Evolutionary conservation across 1,139 yeast species (phyloP).

Genomic region (Keqinozyma sinolaborantium): DNA sequence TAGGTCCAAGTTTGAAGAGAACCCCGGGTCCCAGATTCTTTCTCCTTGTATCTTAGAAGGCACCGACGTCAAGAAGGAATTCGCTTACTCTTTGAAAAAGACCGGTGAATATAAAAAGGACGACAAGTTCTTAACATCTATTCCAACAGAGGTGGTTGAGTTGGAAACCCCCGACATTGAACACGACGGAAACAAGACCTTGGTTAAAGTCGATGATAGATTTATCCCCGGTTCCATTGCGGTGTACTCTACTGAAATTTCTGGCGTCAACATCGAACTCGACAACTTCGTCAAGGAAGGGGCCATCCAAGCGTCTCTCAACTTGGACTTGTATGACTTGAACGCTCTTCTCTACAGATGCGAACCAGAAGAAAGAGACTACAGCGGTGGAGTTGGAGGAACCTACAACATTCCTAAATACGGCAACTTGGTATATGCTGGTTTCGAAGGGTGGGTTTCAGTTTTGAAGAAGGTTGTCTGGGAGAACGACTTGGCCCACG

Average conservation of each 20-base stretch:
- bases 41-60: conserved; percentile 66
- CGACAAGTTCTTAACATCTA: conserved; percentile 46
- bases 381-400: conserved; percentile 68
- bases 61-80: conserved; percentile 56
- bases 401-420: conserved; percentile 68
- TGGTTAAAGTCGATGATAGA: conserved; percentile 44
- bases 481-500: conserved; percentile 77
- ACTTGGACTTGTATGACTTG: conserved; percentile 63
- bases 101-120: conserved; percentile 47
- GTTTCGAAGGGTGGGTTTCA: conserved; percentile 89
- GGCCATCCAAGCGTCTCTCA: conserved; percentile 67
- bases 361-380: conserved; percentile 85
- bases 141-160: conserved; percentile 61
- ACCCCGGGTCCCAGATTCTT: conserved; percentile 47
- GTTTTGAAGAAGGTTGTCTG: conserved; percentile 61
- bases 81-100: conserved; percentile 55
- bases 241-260: conserved; percentile 70
- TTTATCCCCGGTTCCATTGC: conserved; percentile 94
- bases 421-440: conserved; percentile 81
- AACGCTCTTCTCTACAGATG: conserved; percentile 74
- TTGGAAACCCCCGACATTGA: conserved; percentile 50
- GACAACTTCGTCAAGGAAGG: conserved; percentile 69
- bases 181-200: conserved; percentile 38
- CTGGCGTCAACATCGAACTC: conserved; percentile 47
- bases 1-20: conserved; percentile 64